These are phyloP conservation scores for Filobasidium floriforme DNA, from an alignment of 768 basidiomycete genomes.

Conservation along the genomic window DNA sequence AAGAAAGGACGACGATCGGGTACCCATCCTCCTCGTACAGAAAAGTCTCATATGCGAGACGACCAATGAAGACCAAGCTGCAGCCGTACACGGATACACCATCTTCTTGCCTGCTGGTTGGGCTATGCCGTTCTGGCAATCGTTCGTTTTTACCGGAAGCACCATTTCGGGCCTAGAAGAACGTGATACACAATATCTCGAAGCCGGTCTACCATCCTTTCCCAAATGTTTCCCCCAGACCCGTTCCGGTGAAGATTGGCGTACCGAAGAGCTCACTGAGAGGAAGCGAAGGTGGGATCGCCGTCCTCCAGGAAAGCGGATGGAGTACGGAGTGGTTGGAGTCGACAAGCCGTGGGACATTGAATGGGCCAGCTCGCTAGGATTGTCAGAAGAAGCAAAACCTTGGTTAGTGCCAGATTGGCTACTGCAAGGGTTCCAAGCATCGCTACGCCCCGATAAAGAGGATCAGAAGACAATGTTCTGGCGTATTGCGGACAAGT, in stretches of 20 bases:
- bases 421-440: constrained; percentile 49
- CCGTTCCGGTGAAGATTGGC: constrained; percentile 53
- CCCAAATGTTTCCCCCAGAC: constrained; percentile 72
- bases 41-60: constrained; percentile 50
- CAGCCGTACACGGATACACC: constrained; percentile 71
- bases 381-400: constrained; percentile 12
- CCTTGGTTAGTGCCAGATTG: constrained; percentile 60
- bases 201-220: constrained; percentile 66
- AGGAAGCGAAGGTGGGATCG: constrained; percentile 63
- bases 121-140: constrained; percentile 80
- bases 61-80: constrained; percentile 3
- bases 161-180: constrained; percentile 80
- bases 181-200: constrained; percentile 69
- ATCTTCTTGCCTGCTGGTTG: constrained; percentile 79
- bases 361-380: constrained; percentile 54
- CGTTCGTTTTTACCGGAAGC: constrained; percentile 72
- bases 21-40: constrained; percentile 78
- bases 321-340: constrained; percentile 60
- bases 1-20: constrained; percentile 65
- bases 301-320: constrained; percentile 79
- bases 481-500: constrained; percentile 54
- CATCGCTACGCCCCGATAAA: constrained; percentile 44
- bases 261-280: constrained; percentile 50
- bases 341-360: constrained; percentile 67
- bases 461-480: constrained; percentile 48